These are phyloP conservation scores for Apiotrichum veenhuisii DNA, from an alignment of 1,284 basidiomycete species.

Conservation along the genomic window DNA sequence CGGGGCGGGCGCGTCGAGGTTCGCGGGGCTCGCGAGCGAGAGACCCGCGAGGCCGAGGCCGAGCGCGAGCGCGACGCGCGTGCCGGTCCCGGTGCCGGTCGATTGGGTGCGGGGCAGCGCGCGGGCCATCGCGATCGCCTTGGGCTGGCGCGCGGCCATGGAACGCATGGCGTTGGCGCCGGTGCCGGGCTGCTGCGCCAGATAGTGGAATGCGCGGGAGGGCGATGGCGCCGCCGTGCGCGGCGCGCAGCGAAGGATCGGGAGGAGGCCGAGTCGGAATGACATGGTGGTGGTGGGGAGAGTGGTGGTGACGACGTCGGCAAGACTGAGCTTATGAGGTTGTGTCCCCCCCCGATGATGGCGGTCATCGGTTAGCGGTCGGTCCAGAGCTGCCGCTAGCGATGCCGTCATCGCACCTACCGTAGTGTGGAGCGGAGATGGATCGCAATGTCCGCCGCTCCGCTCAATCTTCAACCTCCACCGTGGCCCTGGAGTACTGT, in stretches of 20 bases:
- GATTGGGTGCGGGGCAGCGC: slow-evolving; percentile 7
- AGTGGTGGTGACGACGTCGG: not conserved
- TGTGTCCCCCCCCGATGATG: no score
- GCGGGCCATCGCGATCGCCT: slow-evolving; percentile 1
- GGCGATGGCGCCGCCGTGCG: slow-evolving; percentile 8
- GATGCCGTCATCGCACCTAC: no score
- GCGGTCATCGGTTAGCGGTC: no score
- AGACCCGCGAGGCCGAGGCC: slow-evolving; percentile 36
- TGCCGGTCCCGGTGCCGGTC: not conserved
- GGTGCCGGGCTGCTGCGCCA: slow-evolving; percentile 6
- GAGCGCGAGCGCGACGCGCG: slow-evolving; percentile 21
- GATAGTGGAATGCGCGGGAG: slow-evolving; percentile 21
- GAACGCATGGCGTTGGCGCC: no score
- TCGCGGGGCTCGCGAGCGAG: slow-evolving; percentile 9
- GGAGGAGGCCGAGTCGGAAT: slow-evolving; percentile 25
- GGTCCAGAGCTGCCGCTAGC: no score
- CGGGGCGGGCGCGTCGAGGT: slow-evolving; percentile 8
- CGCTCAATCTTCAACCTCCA: not conserved
- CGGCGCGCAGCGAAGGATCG: slow-evolving; percentile 16
- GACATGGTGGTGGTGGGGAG: slow-evolving; percentile 20
- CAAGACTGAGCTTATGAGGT: not conserved
- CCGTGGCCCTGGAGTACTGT: no score
- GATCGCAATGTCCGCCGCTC: no score
- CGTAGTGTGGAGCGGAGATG: no score
- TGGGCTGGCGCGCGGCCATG: slow-evolving; percentile 2